Base-by-base conservation (phyloP, 371 early-diverging fungal genomes). In the Globomyces sp. region DNA sequence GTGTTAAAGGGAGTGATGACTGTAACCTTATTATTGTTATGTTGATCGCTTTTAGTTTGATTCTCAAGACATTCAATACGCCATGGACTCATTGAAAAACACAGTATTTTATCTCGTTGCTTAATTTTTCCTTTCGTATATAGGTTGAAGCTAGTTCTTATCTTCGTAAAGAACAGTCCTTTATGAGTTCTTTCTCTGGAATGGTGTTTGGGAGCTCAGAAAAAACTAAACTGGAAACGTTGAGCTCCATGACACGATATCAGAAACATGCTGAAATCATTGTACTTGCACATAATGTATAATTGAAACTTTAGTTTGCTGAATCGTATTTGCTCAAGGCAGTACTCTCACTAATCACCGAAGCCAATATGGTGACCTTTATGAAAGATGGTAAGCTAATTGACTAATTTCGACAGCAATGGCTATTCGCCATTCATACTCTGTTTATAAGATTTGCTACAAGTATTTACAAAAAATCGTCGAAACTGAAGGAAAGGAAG, bases 261-360 rank as follows among this genome's bases (percentile, higher is more conserved):
- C 87, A 91, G 70, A 78, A 85, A 13, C 91, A 92, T 70, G 90
- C 90, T 11, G 78, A 92, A 77, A 74, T 92, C 47, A 86, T 89
- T 4, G 24, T 24, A 24, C 24, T 24, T 24, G 24, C 24, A 24
- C 24, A 24, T 24, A 24, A 24, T 24, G 24, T 24, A 24, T 24
- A 24, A 24, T 24, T 24, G 24, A 24, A 24, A 24, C 24, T 24
- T 24, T 24, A 24, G 24, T 77, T 83, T 63, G 89, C 91, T 11
- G 92, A 92, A 63, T 83, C 85, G 4, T 80, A 82, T 70, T 68
- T 92, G 47, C 62, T 90, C 49, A 84, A 85, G 45, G 88, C 90
- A 10, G 67, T 90, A 39, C 73, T 91, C 40, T 83, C 84, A 65
- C 80, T 90, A 13, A 68, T 89, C 41, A 79, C 80, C 45, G 89